Percentiles rank a stretch among this genome's conserved stretches.
Conservation (phyloP, 2,329 filamentous ascomycete genomes). For the Talaromyces sp. region DNA sequence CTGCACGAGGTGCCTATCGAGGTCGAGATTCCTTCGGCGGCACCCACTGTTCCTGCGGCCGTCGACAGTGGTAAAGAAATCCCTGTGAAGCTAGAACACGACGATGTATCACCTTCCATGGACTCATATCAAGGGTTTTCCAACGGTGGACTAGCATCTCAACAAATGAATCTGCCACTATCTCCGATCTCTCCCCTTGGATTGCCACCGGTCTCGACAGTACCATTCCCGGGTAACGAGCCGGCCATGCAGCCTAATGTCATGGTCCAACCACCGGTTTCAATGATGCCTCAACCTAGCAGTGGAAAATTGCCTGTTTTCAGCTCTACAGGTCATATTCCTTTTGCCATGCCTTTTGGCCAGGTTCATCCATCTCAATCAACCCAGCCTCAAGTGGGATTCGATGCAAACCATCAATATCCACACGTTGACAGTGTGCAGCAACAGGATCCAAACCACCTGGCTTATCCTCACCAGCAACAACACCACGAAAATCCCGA, state of each 20-base stretch:
- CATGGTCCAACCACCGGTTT: slow-evolving; percentile 32
- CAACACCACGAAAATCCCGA: background rate
- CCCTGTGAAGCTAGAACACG: background rate
- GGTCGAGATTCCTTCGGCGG: background rate
- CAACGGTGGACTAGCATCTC: background rate
- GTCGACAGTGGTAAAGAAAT: background rate
- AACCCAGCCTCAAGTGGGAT: background rate
- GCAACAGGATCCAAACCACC: background rate
- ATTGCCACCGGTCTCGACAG: slow-evolving; percentile 27
- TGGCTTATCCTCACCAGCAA: slow-evolving; percentile 1
- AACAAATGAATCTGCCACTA: slow-evolving; percentile 4
- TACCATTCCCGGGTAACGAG: slow-evolving; percentile 7
- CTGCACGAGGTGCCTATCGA: slow-evolving; percentile 12
- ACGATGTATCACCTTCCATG: background rate
- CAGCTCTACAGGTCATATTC: slow-evolving; percentile 46
- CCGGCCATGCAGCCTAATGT: slow-evolving; percentile 22
- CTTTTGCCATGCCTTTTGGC: slow-evolving; percentile 33
- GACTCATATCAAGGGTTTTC: slow-evolving; percentile 5
- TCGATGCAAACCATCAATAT: background rate
- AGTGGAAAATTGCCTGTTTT: slow-evolving; percentile 50
- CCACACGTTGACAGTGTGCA: slow-evolving; percentile 1
- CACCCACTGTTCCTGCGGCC: background rate
- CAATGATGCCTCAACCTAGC: slow-evolving; percentile 6
- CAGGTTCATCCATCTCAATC: background rate
- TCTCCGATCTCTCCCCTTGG: slow-evolving; percentile 15